A percentile compares a stretch with the other conserved stretches of the same genome.
These are phyloP conservation scores for Tetracladium marchalianum DNA, from an alignment of 495 filamentous ascomycete genomes.

Conservation along the genomic window DNA sequence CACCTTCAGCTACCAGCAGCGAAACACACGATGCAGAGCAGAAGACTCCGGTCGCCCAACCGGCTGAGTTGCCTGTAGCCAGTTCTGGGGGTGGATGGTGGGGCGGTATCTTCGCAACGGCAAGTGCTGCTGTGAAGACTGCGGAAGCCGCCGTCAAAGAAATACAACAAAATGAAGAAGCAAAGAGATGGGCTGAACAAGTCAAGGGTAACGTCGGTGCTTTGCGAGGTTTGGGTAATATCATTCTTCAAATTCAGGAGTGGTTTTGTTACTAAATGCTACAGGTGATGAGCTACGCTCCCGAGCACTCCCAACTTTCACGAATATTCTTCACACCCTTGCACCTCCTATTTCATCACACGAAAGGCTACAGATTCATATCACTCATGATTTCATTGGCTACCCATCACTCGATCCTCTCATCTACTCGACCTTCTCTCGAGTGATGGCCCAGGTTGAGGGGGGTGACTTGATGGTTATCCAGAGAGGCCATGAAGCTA, in stretches of 20 bases:
- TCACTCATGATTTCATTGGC: constrained; percentile 86
- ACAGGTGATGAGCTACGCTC: constrained; percentile 82
- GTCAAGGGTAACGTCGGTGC: constrained; percentile 82
- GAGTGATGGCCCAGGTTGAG: constrained; percentile 97
- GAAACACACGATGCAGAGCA: constrained; percentile 39
- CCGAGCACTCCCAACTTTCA: constrained; percentile 88
- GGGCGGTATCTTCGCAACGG: constrained; percentile 71
- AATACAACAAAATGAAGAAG: constrained; percentile 93
- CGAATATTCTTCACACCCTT: constrained; percentile 84
- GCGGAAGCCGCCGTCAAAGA: constrained; percentile 90
- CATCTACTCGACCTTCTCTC: constrained; percentile 85
- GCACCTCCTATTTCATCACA: constrained; percentile 96
- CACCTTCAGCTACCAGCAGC: constrained; percentile 40
- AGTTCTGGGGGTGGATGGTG: constrained; percentile 64
- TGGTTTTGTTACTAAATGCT: constrained; percentile 6
- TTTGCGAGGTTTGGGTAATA: constrained; percentile 67
- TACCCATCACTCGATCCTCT: constrained; percentile 93
- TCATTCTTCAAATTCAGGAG: neutral
- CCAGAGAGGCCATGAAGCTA: constrained; percentile 70
- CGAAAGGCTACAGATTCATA: constrained; percentile 95
- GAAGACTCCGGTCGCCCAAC: constrained; percentile 22
- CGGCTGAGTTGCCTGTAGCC: constrained; percentile 6
- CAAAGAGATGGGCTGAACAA: constrained; percentile 90
- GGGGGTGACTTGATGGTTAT: constrained; percentile 95
- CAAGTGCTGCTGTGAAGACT: constrained; percentile 80